Evolutionary conservation across 306 rosid genomes (phyloP).

Genomic region (Casuarina glauca): DNA sequence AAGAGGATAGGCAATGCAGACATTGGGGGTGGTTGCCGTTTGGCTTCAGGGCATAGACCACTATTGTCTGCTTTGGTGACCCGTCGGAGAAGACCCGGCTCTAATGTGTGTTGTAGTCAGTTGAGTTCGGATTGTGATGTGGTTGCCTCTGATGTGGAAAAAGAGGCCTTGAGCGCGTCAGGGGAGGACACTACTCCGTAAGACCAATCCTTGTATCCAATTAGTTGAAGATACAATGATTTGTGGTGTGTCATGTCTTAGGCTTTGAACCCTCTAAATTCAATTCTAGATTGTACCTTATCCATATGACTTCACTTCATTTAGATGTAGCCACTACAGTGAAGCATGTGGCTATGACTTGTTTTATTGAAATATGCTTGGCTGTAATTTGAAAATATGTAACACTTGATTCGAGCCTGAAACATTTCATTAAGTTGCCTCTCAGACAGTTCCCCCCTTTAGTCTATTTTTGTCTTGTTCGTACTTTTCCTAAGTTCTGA

Average conservation of each 20-base stretch:
- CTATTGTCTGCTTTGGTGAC: constrained; percentile 23
- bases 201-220: constrained; percentile 26
- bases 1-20: constrained; percentile 29
- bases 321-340: background rate
- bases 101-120: constrained; percentile 29
- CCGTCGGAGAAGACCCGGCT: constrained; percentile 34
- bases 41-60: constrained; percentile 8
- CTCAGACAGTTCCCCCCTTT: background rate
- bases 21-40: constrained; percentile 24
- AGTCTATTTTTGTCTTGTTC: background rate
- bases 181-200: constrained; percentile 43
- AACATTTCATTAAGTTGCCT: background rate
- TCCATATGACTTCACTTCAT: background rate
- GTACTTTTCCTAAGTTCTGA: background rate
- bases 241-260: background rate
- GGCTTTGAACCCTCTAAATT: background rate
- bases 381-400: background rate
- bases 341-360: background rate
- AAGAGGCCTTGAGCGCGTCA: constrained; percentile 16
- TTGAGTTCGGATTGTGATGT: constrained; percentile 37
- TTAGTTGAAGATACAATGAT: background rate
- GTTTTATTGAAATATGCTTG: background rate
- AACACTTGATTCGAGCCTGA: background rate
- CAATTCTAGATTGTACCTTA: background rate
- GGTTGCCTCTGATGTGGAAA: constrained; percentile 42